Evolutionary conservation across 2,329 filamentous ascomycete genomes (phyloP), one percentile per base, ranked within the genome.

Genomic region (Trichoderma sp.): DNA sequence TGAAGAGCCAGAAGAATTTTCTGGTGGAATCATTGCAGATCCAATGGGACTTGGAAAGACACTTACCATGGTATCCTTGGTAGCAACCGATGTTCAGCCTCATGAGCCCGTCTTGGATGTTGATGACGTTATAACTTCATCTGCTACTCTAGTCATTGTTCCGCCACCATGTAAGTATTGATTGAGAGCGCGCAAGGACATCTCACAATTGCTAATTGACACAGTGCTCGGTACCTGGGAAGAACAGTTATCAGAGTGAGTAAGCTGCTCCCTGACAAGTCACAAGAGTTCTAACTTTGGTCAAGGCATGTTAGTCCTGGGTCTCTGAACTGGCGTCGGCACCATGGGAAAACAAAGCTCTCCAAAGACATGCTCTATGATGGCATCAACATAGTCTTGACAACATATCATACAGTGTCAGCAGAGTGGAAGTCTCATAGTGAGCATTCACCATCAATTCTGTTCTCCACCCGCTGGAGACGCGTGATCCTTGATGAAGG

Each of bases 11-110:
- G 69, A 74, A 2, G 46, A 73, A 0, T 82, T 82, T n/a, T 74
- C 73, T 11, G 83, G 83, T 0, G 83, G 83, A 1, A 80, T 84
- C n/a, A 74, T 84, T 26, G 82, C 82, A 1, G 83, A 84, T 68
- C 76, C 79, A 0, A 84, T 84, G 83, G 83, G 83, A 0, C 73
- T 84, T 0, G 83, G 83, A 0, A 84, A 84, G 65, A 83, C 82
- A 0, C 69, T 83, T 0, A 79, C 78, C 0, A 83, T 83, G 78
- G 80, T 84, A 30, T 73, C 82, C 0, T 68, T 85, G 1, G 72
- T 77, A 1, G 82, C 81, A 8, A 55, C 26, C 1, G 66, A 68
- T 46, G 32, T 14, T 39, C 37, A 39, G 37, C 37, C 14, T 39
- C 37, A 39, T 5, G 37, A 39, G 37, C 3, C 14, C 14, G 13